Conservation (phyloP, 1,284 basidiomycete species). For the Wallemia mellicola region DNA sequence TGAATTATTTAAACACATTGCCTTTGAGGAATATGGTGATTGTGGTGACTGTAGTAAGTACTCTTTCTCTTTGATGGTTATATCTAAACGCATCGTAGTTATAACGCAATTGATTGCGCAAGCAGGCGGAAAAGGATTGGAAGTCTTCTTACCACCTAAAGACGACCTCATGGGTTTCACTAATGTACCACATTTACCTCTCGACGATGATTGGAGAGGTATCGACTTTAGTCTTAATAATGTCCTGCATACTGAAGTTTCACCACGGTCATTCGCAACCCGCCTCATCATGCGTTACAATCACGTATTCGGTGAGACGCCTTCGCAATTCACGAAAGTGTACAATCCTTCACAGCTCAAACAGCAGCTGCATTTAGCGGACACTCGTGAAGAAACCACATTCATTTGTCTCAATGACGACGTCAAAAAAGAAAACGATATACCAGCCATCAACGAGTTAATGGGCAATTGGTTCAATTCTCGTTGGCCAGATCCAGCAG, state of each 20-base stretch:
- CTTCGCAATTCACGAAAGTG: constrained; percentile 8
- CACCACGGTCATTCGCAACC: neutral
- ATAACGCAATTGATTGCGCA: neutral
- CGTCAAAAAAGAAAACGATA: constrained; percentile 5
- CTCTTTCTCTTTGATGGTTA: too few relatives aligned
- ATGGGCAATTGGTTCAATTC: neutral
- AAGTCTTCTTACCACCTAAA: neutral
- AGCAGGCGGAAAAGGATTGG: neutral
- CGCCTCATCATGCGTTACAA: neutral
- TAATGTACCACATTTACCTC: neutral
- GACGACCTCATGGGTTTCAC: neutral
- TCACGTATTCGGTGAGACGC: constrained; percentile 3
- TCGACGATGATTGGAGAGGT: neutral
- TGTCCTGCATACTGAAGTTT: neutral
- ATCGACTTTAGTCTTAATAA: neutral
- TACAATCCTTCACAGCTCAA: constrained; percentile 5
- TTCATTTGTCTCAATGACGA: constrained; percentile 9
- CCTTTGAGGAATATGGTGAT: constrained; percentile 5
- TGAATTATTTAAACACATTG: constrained; percentile 8
- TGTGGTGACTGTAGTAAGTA: constrained; percentile 6
- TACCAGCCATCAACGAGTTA: neutral
- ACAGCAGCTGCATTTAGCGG: constrained; percentile 4
- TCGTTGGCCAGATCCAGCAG: neutral
- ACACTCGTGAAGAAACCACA: constrained; percentile 4
- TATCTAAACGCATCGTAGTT: neutral